phyloP scores from a whole-genome alignment of 2,329 filamentous ascomycete species.

The Pyricularia sp. region DNA sequence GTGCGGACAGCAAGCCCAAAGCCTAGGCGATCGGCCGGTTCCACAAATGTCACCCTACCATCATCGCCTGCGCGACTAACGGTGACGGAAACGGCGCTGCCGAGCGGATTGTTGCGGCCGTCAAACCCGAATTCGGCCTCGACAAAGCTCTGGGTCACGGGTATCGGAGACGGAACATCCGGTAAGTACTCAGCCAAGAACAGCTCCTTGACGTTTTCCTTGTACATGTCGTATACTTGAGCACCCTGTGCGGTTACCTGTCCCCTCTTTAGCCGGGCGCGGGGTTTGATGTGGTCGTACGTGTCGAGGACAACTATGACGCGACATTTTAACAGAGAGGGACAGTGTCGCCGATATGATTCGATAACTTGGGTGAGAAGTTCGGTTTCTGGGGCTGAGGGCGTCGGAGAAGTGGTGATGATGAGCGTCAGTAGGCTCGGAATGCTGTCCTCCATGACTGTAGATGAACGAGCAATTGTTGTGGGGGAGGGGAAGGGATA shows the following conservation, averaged over 20 bases:
- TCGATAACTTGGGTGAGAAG: slow-evolving; percentile 32
- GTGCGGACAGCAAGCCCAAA: slow-evolving; percentile 41
- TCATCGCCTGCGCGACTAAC: slow-evolving; percentile 22
- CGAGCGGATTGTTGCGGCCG: slow-evolving; percentile 13
- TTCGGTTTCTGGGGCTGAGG: slow-evolving; percentile 38
- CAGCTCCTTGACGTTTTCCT: slow-evolving; percentile 30
- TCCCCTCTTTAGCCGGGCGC: slow-evolving; percentile 38
- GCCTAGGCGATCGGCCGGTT: slow-evolving; percentile 31
- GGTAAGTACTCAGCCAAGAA: slow-evolving; percentile 13
- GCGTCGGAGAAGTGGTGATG: slow-evolving; percentile 42
- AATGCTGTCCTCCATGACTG: neutral
- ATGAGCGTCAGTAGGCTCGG: slow-evolving; percentile 25
- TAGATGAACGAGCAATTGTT: neutral
- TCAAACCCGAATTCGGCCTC: slow-evolving; percentile 34
- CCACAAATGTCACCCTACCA: slow-evolving; percentile 32
- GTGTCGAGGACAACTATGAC: slow-evolving; percentile 40
- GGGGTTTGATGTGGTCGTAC: slow-evolving; percentile 31
- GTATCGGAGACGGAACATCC: neutral
- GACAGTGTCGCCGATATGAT: slow-evolving; percentile 31
- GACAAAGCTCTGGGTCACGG: slow-evolving; percentile 11
- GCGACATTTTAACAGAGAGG: slow-evolving; percentile 24
- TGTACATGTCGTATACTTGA: slow-evolving; percentile 28
- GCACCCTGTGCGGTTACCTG: slow-evolving; percentile 34
- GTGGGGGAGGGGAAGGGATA: no score
- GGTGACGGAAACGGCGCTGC: slow-evolving; percentile 23